Evolutionary conservation across 176 grass and related monocot genomes (phyloP), one percentile per base, ranked within the genome.

Genomic region (Otatea glauca): DNA sequence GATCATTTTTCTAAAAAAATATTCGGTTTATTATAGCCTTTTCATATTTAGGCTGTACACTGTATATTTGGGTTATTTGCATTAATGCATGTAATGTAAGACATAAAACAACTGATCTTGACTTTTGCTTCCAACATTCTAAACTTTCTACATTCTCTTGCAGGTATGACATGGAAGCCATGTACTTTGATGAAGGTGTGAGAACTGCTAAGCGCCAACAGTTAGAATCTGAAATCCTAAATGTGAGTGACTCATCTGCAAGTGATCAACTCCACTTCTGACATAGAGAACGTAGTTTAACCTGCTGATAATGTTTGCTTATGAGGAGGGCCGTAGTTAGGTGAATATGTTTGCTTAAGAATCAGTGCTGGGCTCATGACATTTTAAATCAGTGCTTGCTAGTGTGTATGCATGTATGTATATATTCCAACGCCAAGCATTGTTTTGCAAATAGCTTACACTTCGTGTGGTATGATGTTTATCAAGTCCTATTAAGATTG

Each of bases 171-270:
- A 81, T 18, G 32, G 96, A 98, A 87, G 82, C 96, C n/a, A 76
- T 90, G 77, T 95, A 93, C 78, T 98, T 98, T 83, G 96, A 95
- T 80, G 93, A 98, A 90, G 81, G 89, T 51, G 96, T 98, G 59
- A 92, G 88, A 80, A 85, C 77, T 83, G 80, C 91, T 76, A 98
- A 98, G 72, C 86, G 83, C 64, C 65, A 92, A 59, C 85, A 95
- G 38, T 78, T 98, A 50, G 86, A 98, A 90, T 88, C 88, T 53
- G 81, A 84, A 90, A 79, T 92, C 37, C 41, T 98, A 65, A 85
- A 95, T 86, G 96, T 98, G 80, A 89, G 96, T 76, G 68, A 79
- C 53, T 74, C 50, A 73, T 80, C 80, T 80, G 23, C 20, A 58
- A 37, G 4, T 51, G 10, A 68, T 3, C 10, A 21, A 48, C 60